Conservation (phyloP, 2,329 filamentous ascomycete genomes). For the Xylaria sp. region DNA sequence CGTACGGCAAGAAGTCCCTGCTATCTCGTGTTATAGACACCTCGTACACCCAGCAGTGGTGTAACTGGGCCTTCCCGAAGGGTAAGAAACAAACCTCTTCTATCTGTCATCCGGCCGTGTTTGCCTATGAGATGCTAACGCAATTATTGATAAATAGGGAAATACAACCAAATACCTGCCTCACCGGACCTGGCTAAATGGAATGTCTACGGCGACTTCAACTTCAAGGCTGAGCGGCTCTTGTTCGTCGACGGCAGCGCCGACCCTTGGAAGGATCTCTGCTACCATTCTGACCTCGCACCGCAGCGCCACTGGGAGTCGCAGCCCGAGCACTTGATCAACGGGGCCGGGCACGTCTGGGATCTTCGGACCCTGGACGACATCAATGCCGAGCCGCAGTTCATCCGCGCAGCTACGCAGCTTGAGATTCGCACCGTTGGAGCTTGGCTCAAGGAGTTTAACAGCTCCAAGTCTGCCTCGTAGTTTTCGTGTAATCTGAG, state of each 20-base stretch:
- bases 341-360: constrained; percentile 62
- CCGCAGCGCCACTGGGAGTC: constrained; percentile 53
- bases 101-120: neutral
- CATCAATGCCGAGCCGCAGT: constrained; percentile 33
- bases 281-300: constrained; percentile 60
- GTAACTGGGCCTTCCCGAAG: constrained; percentile 62
- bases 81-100: constrained; percentile 44
- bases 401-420: constrained; percentile 29
- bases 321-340: constrained; percentile 61
- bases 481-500: constrained; percentile 9
- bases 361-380: constrained; percentile 53
- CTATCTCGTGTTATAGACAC: constrained; percentile 60
- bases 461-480: constrained; percentile 3
- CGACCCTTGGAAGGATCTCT: constrained; percentile 64
- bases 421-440: constrained; percentile 54
- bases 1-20: constrained; percentile 54
- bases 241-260: constrained; percentile 63
- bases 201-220: constrained; percentile 60
- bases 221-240: constrained; percentile 58
- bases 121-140: neutral
- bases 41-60: constrained; percentile 66
- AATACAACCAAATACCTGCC: constrained; percentile 57
- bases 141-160: constrained; percentile 12
- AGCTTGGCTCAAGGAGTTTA: constrained; percentile 55
- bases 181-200: constrained; percentile 56